Conservation (phyloP, 176 grass and related monocot species). For the Oryza glumipatula region DNA sequence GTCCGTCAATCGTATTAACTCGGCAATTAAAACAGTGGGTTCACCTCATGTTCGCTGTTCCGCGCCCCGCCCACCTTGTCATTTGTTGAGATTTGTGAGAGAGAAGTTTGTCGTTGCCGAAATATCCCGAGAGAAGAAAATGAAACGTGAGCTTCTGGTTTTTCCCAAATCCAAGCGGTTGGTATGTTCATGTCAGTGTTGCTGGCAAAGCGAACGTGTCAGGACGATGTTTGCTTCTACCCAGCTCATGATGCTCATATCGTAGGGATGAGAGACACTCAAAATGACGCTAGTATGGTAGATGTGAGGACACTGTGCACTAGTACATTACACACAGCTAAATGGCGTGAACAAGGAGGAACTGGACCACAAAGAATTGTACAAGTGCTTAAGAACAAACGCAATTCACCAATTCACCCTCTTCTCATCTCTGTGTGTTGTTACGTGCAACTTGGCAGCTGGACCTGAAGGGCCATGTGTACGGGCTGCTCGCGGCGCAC, state of each 20-base stretch:
- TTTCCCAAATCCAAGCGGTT: not conserved
- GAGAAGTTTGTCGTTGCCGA: not conserved
- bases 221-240: not conserved
- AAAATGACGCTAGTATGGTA: not conserved
- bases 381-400: not conserved
- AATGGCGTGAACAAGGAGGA: not conserved
- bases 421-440: not conserved
- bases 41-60: not conserved
- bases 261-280: not conserved
- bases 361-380: not conserved
- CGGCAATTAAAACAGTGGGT: not conserved
- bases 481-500: conserved; percentile 63
- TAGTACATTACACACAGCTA: not conserved
- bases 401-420: not conserved
- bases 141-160: not conserved
- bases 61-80: not conserved
- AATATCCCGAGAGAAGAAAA: not conserved
- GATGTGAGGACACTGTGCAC: not conserved
- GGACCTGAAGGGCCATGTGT: conserved; percentile 54
- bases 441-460: conserved; percentile 29
- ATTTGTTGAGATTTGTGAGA: not conserved
- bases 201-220: conserved; percentile 21
- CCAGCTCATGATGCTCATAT: not conserved
- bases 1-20: not conserved
- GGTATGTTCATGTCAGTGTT: conserved; percentile 15